Evolutionary conservation across 1,284 basidiomycete species (phyloP), one percentile per base, ranked within the genome.

Genomic region (Rhizopogon parksii): DNA sequence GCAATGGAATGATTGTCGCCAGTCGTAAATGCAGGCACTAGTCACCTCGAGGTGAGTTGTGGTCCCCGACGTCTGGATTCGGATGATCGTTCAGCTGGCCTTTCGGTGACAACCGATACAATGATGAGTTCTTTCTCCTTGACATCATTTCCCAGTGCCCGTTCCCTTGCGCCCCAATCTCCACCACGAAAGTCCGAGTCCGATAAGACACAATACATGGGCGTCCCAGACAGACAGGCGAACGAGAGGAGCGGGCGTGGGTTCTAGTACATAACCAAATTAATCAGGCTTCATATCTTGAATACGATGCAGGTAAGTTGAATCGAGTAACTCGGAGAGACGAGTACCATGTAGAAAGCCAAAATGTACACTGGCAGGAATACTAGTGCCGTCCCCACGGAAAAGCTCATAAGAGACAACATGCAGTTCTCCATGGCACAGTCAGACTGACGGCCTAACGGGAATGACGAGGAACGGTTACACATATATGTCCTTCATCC

Each of bases 231-330:
- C 12, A 14, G 27, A 43, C 17, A 14, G 11, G 12, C 12, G 12
- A 34, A 9, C 4, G 15, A 43, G 15, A 15, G 24, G 27, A 43
- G 27, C 40, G 11, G 14, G 6, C 12, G 32, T 17, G 30, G 6
- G 25, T 9, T 14, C 17, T 17, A 14, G 27, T 19, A 4, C 17
- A 19, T 19, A 12, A 12, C 32, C 4, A 32, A 11, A 11, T 27
- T 14, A 45, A 45, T 45, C 42, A 45, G 4, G 42, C 42, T 34
- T 45, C 42, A 45, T 14, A n/a, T n/a, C 42, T 19, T 32, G 40
- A 30, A 30, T 42, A 30, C 15, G 15, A n/a, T 14, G 7, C 17
- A 45, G 12, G 30, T 15, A 32, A 8, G 32, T 14, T 43, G 42
- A 4, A 45, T 21, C 42, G 12, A 19, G 30, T 45, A 5, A 34